A percentile compares a stretch with the other conserved stretches of the same genome.
These are phyloP conservation scores for Hypoxylon lenormandii DNA, from an alignment of 495 filamentous ascomycete species.

Conservation along the genomic window DNA sequence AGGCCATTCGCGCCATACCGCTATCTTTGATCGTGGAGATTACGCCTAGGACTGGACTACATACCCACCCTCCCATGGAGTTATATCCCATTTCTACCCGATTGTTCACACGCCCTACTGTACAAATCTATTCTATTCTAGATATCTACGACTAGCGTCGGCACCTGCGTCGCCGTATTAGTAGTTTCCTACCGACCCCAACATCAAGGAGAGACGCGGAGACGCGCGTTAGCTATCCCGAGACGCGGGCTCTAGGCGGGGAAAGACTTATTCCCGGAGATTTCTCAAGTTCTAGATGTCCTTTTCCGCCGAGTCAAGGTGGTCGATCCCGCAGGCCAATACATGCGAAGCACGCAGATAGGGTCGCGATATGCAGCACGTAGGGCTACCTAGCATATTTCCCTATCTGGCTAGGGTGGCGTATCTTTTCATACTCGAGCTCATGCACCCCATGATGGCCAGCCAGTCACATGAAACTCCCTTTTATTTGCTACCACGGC, in stretches of 20 bases:
- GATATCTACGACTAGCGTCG: conserved; percentile 9
- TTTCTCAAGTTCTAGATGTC: conserved; percentile 32
- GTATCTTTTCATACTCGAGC: conserved; percentile 17
- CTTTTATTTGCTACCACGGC: conserved; percentile 32
- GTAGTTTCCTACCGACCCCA: conserved; percentile 7
- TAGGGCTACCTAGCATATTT: conserved; percentile 43
- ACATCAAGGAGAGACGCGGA: conserved; percentile 35
- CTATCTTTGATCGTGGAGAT: conserved; percentile 12
- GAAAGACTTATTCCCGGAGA: conserved; percentile 35
- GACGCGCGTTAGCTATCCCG: conserved; percentile 39
- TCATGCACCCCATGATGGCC: conserved; percentile 20
- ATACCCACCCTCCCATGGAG: neutral
- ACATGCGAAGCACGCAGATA: conserved; percentile 42
- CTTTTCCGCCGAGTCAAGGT: conserved; percentile 26
- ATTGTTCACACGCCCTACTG: neutral
- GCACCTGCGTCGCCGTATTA: conserved; percentile 12
- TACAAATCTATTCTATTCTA: neutral
- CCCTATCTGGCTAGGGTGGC: conserved; percentile 33
- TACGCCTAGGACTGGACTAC: neutral
- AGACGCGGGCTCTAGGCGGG: conserved; percentile 27
- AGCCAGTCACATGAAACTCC: conserved; percentile 30
- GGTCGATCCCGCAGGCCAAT: conserved; percentile 34
- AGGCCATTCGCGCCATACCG: conserved; percentile 6
- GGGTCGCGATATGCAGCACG: conserved; percentile 39
- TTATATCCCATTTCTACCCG: conserved; percentile 1